phyloP scores from a whole-genome alignment of 1,284 basidiomycete genomes.

The Sutorius eximius region DNA sequence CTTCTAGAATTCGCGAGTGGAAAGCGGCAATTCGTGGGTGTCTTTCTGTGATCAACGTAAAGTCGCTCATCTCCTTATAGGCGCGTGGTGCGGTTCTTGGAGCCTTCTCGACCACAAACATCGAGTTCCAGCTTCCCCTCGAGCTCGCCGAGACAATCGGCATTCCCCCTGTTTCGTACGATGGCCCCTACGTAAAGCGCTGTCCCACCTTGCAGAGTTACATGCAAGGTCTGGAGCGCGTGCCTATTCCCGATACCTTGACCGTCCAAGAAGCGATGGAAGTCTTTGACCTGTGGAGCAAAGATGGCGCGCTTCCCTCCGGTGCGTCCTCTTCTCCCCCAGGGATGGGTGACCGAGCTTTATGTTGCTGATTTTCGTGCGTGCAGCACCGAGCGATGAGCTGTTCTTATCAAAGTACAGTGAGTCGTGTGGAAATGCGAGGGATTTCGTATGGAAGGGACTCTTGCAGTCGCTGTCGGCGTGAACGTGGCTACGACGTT shows the following conservation, averaged over 20 bases:
- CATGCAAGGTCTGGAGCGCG: slow-evolving; percentile 50
- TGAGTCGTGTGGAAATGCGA: slow-evolving; percentile 69
- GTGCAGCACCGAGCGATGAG: slow-evolving; percentile 55
- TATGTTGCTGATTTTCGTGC: background rate
- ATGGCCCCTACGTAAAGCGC: slow-evolving; percentile 51
- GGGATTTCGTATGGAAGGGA: slow-evolving; percentile 75
- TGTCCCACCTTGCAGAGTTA: slow-evolving; percentile 49
- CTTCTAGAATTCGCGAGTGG: slow-evolving; percentile 79
- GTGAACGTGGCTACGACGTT: slow-evolving; percentile 11
- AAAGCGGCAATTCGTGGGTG: slow-evolving; percentile 60
- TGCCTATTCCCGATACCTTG: slow-evolving; percentile 59
- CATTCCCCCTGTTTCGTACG: slow-evolving; percentile 36
- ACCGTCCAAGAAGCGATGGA: slow-evolving; percentile 62
- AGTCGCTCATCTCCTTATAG: slow-evolving; percentile 32
- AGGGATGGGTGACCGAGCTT: background rate
- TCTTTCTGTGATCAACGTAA: slow-evolving; percentile 24
- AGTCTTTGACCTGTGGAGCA: slow-evolving; percentile 71
- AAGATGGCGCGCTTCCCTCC: slow-evolving; percentile 40
- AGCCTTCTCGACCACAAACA: slow-evolving; percentile 59
- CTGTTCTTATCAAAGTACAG: slow-evolving; percentile 71
- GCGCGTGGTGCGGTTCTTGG: slow-evolving; percentile 65
- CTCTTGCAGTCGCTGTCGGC: slow-evolving; percentile 46
- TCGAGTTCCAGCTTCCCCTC: slow-evolving; percentile 51
- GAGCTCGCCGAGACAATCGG: slow-evolving; percentile 61
- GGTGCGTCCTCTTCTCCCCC: slow-evolving; percentile 13